Evolutionary conservation across 495 filamentous ascomycete genomes (phyloP).

Genomic region (Penicillium lagena): DNA sequence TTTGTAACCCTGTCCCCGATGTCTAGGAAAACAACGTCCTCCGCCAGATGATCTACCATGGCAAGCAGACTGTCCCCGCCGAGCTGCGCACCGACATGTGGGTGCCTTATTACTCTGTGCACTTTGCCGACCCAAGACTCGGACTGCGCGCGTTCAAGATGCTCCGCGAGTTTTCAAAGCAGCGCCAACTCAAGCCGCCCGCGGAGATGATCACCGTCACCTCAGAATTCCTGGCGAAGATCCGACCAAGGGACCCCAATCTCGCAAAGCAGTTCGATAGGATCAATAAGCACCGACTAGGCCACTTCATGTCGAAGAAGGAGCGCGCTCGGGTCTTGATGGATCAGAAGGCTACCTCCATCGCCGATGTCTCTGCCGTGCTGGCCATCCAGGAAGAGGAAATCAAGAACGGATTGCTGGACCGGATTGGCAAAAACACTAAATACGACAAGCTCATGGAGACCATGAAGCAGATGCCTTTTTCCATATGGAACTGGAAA

Average conservation of each 20-base stretch:
- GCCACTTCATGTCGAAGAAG: constrained; percentile 42
- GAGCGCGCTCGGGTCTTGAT: constrained; percentile 60
- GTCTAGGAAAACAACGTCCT: constrained; percentile 58
- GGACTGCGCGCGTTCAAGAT: constrained; percentile 72
- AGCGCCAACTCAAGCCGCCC: constrained; percentile 38
- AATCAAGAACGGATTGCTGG: constrained; percentile 23
- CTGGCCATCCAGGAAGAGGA: constrained; percentile 50
- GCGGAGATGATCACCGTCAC: constrained; percentile 44
- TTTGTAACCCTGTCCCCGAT: background rate
- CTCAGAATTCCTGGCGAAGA: constrained; percentile 40
- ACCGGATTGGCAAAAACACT: too few species aligned
- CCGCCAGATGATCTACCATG: constrained; percentile 75
- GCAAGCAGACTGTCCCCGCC: constrained; percentile 80
- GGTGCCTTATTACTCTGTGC: constrained; percentile 70
- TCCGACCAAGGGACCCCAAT: constrained; percentile 56
- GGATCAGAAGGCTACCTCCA: constrained; percentile 81
- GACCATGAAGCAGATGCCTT: constrained; percentile 13
- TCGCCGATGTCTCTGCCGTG: constrained; percentile 82
- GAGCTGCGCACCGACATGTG: constrained; percentile 86
- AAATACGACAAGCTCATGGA: constrained; percentile 22
- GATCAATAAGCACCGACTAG: constrained; percentile 35
- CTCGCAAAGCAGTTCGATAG: constrained; percentile 36
- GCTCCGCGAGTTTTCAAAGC: constrained; percentile 69
- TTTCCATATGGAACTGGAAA: too few species aligned
- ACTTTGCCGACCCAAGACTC: constrained; percentile 56